Conservation (phyloP, 345 rosid genomes). For the Populus pruinosa region DNA sequence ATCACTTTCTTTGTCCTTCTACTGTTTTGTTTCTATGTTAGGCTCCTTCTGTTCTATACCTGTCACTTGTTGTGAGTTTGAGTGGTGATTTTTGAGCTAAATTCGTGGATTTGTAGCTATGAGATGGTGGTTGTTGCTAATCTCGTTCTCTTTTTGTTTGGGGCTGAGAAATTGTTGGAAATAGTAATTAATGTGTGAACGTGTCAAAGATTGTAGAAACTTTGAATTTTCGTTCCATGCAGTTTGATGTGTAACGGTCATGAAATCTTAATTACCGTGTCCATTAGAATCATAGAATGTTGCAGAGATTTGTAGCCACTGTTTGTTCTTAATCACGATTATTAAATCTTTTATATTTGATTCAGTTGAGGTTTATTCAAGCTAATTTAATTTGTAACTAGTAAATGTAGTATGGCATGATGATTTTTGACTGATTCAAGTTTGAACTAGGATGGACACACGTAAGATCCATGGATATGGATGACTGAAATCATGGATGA, state of each 20-base stretch:
- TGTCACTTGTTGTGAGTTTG: neutral
- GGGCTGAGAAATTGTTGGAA: neutral
- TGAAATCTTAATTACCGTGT: conserved; percentile 3
- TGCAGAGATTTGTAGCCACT: neutral
- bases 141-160: neutral
- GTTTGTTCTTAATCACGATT: neutral
- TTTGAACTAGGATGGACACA: neutral
- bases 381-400: neutral
- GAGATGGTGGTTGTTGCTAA: neutral
- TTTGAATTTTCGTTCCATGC: neutral
- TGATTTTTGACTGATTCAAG: neutral
- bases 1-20: neutral
- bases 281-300: neutral
- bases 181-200: neutral
- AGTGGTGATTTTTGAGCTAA: neutral
- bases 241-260: neutral
- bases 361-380: neutral
- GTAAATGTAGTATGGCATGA: neutral
- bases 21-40: neutral
- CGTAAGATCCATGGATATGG: neutral
- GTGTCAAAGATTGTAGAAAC: neutral
- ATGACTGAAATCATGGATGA: conserved; percentile 1
- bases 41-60: neutral
- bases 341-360: neutral
- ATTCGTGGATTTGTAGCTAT: neutral